A percentile compares a stretch with the other conserved stretches of the same genome.
Conservation (phyloP, 768 basidiomycete genomes). For the Dendrothele bispora region DNA sequence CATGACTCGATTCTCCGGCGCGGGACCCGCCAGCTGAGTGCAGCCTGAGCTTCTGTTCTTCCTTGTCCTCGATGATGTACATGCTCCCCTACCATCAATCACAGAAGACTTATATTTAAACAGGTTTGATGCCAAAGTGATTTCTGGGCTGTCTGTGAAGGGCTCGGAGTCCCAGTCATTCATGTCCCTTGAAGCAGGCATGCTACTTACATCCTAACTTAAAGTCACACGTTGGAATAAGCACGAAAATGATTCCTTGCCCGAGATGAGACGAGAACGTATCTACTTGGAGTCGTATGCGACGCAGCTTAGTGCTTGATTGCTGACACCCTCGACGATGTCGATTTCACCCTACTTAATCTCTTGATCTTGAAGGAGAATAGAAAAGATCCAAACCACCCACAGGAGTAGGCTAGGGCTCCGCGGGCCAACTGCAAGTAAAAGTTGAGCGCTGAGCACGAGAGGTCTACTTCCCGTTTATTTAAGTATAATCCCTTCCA, state of each 20-base stretch:
- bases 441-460: slow-evolving; percentile 2
- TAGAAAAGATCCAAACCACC: slow-evolving; percentile 6
- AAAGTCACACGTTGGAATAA: slow-evolving; percentile 13
- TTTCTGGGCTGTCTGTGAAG: no score
- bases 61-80: no score
- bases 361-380: slow-evolving; percentile 15
- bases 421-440: slow-evolving; percentile 45
- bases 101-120: no score
- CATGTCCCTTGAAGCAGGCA: slow-evolving; percentile 28
- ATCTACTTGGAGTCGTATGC: slow-evolving; percentile 52
- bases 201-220: slow-evolving; percentile 61
- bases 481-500: no score
- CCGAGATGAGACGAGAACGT: background rate
- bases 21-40: no score
- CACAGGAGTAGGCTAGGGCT: slow-evolving; percentile 46
- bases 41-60: no score
- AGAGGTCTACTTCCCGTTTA: no score
- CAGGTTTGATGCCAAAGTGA: no score
- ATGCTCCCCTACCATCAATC: no score
- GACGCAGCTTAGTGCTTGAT: slow-evolving; percentile 49
- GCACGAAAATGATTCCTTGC: background rate
- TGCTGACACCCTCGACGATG: slow-evolving; percentile 60
- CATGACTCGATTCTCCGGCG: no score
- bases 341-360: slow-evolving; percentile 52
- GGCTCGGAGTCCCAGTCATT: slow-evolving; percentile 29